These are phyloP conservation scores for Tetrastigma voinierianum DNA, from an alignment of 164 flowering plant genomes.

Conservation along the genomic window DNA sequence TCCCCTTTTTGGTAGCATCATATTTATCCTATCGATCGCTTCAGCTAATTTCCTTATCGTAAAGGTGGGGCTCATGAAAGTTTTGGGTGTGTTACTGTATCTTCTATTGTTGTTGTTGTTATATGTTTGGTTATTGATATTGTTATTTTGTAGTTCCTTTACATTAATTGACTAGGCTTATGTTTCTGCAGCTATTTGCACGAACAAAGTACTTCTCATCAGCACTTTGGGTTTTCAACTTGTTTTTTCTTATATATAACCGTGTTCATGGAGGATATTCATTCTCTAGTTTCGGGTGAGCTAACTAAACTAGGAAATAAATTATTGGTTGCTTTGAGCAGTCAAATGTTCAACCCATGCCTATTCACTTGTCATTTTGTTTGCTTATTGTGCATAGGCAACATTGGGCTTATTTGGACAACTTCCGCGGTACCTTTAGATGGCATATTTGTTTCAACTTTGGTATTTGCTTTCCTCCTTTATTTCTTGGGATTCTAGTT, in stretches of 20 bases:
- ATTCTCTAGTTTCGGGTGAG: slow-evolving; percentile 81
- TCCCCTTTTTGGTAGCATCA: slow-evolving; percentile 43
- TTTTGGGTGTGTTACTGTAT: background rate
- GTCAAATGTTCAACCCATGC: too few relatives aligned
- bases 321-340: background rate
- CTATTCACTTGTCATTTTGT: background rate
- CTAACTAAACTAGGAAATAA: slow-evolving; percentile 6
- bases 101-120: background rate
- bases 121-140: background rate
- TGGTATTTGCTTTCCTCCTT: slow-evolving; percentile 47
- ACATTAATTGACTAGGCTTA: slow-evolving; percentile 24
- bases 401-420: slow-evolving; percentile 69
- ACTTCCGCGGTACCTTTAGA: slow-evolving; percentile 83
- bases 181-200: slow-evolving; percentile 67
- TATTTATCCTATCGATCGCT: slow-evolving; percentile 72
- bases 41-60: slow-evolving; percentile 71
- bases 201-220: slow-evolving; percentile 54
- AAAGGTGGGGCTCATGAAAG: slow-evolving; percentile 49
- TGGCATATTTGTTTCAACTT: slow-evolving; percentile 99
- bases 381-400: slow-evolving; percentile 40
- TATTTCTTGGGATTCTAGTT: background rate
- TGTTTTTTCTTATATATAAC: slow-evolving; percentile 70
- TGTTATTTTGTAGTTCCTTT: slow-evolving; percentile 11
- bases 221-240: slow-evolving; percentile 70
- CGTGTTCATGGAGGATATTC: slow-evolving; percentile 89